Base-by-base conservation (phyloP, 352 stramenopile species). In the Phytophthora sojae region DNA sequence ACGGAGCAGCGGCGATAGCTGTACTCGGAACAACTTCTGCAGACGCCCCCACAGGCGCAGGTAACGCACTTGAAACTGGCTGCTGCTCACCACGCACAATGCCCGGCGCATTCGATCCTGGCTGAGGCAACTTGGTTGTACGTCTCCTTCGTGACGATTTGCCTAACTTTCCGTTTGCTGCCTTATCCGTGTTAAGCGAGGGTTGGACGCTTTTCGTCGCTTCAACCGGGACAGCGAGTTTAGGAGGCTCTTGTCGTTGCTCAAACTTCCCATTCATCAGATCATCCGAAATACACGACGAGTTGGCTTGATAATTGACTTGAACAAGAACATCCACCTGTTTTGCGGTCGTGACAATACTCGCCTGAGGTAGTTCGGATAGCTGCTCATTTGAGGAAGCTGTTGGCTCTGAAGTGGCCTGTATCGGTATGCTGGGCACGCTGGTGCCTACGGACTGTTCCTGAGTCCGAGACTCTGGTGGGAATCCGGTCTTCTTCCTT, bases 81-180 rank as follows among this genome's bases (percentile, higher is more conserved):
- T 73, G 61, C 23, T 65, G 30, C 49, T 8, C 6, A 9, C 0
- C 44, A 52, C 15, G 15, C 32, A 17, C 25, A 39, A 39, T 30
- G 50, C 21, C 32, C 11, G n/a, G 37, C n/a, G 17, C 7, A 30
- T 52, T 57, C 37, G 42, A 53, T 57, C 55, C 44, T 50, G 54
- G 19, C 8, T 26, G 6, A 39, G 61, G 32, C 37, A 69, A 42
- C 19, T 71, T 75, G 63, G 61, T 21, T 73, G 44, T 68, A 35
- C 15, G 47, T 57, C 47, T 65, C 19, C 60, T 73, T 51, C 53
- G 63, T 67, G 64, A 63, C 44, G 19, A 35, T 6, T 17, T 45
- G 37, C 12, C 44, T 45, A 37, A n/a, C n/a, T 56, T 60, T 7
- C 37, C 32, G 4, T 17, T 63, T 55, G 54, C 14, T 30, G 45